Conservation (phyloP, 768 basidiomycete genomes). For the Paxillus involutus region DNA sequence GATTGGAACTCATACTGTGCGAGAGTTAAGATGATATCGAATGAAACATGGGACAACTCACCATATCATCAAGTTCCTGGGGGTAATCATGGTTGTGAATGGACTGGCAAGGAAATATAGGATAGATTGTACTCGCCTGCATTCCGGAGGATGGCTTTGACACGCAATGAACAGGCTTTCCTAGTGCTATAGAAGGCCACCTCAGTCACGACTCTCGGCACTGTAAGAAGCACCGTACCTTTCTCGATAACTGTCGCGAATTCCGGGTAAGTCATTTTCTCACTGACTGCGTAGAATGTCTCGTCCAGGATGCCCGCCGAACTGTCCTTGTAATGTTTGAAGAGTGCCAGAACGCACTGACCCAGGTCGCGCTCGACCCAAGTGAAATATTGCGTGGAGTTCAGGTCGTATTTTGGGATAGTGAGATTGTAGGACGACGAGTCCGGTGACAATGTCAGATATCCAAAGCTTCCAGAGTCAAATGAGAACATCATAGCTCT, state of each 20-base stretch:
- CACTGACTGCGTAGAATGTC: constrained; percentile 26
- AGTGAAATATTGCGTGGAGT: constrained; percentile 17
- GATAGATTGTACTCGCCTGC: constrained; percentile 11
- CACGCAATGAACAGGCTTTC: constrained; percentile 28
- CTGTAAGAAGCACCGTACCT: constrained; percentile 4
- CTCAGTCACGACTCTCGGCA: neutral
- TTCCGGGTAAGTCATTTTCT: constrained; percentile 16
- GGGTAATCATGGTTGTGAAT: neutral
- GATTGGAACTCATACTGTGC: constrained; percentile 24
- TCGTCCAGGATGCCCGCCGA: constrained; percentile 18
- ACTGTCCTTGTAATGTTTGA: constrained; percentile 24
- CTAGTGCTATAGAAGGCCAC: constrained; percentile 15
- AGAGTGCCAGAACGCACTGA: constrained; percentile 18
- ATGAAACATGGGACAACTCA: constrained; percentile 2
- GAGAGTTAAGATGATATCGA: neutral
- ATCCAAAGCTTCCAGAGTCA: constrained; percentile 1
- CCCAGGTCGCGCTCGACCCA: constrained; percentile 27
- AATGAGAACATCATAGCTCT: neutral
- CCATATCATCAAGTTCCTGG: constrained; percentile 27
- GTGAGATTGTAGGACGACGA: constrained; percentile 16
- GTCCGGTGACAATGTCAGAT: constrained; percentile 9
- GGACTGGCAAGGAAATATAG: neutral
- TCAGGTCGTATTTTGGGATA: constrained; percentile 18
- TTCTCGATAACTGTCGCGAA: constrained; percentile 14
- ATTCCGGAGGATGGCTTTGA: constrained; percentile 9